Evolutionary conservation across 805 yeast species (phyloP).

Genomic region (Isabelozyma rhagii): DNA sequence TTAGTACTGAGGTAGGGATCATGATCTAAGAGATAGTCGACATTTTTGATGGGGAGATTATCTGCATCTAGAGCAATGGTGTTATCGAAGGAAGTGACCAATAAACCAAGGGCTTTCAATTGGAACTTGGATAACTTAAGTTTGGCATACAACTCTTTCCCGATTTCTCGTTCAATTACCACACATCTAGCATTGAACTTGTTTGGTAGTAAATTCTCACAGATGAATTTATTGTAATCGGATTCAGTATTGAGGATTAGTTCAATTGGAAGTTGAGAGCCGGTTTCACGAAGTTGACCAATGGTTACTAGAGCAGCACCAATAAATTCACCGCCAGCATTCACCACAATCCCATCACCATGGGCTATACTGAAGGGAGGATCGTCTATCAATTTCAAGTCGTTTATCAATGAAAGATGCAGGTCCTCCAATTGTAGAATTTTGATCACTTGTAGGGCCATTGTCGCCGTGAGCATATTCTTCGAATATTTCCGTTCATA

Average conservation of each 20-base stretch:
- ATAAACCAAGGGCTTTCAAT: constrained; percentile 19
- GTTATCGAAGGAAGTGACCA: constrained; percentile 22
- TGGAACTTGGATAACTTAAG: constrained; percentile 16
- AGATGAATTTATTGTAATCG: constrained; percentile 36
- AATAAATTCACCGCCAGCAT: constrained; percentile 18
- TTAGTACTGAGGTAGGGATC: constrained; percentile 15
- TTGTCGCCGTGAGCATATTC: constrained; percentile 8
- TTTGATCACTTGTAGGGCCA: constrained; percentile 8
- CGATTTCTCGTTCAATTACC: constrained; percentile 17
- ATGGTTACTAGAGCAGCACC: constrained; percentile 20
- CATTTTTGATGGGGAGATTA: constrained; percentile 21
- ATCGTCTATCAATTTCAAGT: constrained; percentile 12
- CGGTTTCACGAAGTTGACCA: constrained; percentile 20
- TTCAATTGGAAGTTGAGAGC: constrained; percentile 24
- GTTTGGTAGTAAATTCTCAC: constrained; percentile 37
- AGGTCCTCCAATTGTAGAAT: constrained; percentile 13
- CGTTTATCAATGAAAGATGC: constrained; percentile 16
- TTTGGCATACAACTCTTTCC: constrained; percentile 11
- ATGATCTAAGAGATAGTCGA: constrained; percentile 14
- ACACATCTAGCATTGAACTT: constrained; percentile 20
- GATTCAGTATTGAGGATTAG: constrained; percentile 31
- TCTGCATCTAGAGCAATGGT: constrained; percentile 22
- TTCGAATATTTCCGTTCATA: constrained; percentile 9
- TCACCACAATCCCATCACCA: constrained; percentile 24
- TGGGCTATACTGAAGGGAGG: constrained; percentile 16